Evolutionary conservation across 208 protist species (phyloP).

Genomic region (Novymonas esmeraldas): DNA sequence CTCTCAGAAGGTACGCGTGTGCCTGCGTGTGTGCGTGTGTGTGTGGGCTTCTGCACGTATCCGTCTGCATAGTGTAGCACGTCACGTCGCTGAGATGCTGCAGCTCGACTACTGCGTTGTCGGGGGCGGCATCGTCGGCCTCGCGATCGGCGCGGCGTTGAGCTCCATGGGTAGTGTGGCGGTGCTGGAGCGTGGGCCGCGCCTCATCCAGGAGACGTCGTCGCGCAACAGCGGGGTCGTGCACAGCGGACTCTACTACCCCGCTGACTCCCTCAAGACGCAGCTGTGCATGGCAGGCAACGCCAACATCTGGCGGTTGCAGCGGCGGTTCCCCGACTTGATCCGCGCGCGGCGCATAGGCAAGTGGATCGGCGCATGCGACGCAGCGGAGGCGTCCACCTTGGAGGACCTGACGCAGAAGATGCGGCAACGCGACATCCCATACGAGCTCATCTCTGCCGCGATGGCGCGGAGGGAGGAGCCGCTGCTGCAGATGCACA

Average conservation of each 20-base stretch:
- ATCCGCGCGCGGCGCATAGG: constrained; percentile 32
- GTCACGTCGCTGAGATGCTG: constrained; percentile 14
- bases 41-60: too few species aligned
- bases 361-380: constrained; percentile 57
- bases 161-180: constrained; percentile 35
- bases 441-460: constrained; percentile 29
- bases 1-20: too few species aligned
- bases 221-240: constrained; percentile 57
- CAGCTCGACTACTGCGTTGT: constrained; percentile 34
- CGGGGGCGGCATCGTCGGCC: constrained; percentile 42
- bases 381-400: constrained; percentile 13
- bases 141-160: constrained; percentile 45
- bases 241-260: constrained; percentile 61
- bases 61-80: too few species aligned
- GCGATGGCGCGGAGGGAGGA: constrained; percentile 27
- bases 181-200: constrained; percentile 31
- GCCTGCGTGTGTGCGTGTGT: too few species aligned
- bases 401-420: constrained; percentile 28
- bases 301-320: constrained; percentile 45
- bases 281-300: constrained; percentile 46
- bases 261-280: constrained; percentile 41
- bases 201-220: constrained; percentile 45
- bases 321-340: constrained; percentile 18
- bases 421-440: constrained; percentile 35
- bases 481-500: constrained; percentile 38